phyloP scores from a whole-genome alignment of 2,329 filamentous ascomycete species.

The Aulographum hederae region DNA sequence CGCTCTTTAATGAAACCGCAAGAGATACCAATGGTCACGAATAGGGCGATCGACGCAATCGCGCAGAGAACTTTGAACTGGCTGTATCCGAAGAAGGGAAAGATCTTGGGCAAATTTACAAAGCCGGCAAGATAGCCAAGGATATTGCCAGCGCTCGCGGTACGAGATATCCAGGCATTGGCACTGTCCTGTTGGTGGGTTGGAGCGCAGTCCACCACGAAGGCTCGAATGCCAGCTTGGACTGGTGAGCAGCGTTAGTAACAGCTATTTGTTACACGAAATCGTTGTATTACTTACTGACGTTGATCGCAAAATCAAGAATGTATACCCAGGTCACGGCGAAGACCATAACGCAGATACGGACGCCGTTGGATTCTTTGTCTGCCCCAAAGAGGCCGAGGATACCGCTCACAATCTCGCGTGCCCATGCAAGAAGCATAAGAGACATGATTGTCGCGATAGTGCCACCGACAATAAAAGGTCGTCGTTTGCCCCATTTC shows the following conservation, averaged over 20 bases:
- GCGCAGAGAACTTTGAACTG: conserved; percentile 89
- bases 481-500: conserved; percentile 29
- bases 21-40: conserved; percentile 51
- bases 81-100: conserved; percentile 68
- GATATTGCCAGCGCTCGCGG: conserved; percentile 79
- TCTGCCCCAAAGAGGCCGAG: conserved; percentile 54
- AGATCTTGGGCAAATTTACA: conserved; percentile 51
- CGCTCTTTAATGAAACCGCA: conserved; percentile 54
- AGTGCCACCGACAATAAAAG: conserved; percentile 33
- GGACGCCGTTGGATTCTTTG: conserved; percentile 43
- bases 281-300: conserved; percentile 35
- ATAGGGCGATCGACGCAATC: conserved; percentile 60
- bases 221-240: conserved; percentile 78
- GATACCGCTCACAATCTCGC: conserved; percentile 41
- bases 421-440: conserved; percentile 30
- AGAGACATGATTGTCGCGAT: conserved; percentile 30
- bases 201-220: conserved; percentile 85
- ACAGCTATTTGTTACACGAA: not conserved
- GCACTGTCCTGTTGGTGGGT: conserved; percentile 85
- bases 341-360: conserved; percentile 49
- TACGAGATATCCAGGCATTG: conserved; percentile 83
- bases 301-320: conserved; percentile 89
- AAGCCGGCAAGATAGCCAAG: conserved; percentile 79
- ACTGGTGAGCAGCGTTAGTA: conserved; percentile 34
- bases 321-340: conserved; percentile 80